Base-by-base conservation (phyloP, 2,329 filamentous ascomycete genomes). In the Chaetothyriales sp. region DNA sequence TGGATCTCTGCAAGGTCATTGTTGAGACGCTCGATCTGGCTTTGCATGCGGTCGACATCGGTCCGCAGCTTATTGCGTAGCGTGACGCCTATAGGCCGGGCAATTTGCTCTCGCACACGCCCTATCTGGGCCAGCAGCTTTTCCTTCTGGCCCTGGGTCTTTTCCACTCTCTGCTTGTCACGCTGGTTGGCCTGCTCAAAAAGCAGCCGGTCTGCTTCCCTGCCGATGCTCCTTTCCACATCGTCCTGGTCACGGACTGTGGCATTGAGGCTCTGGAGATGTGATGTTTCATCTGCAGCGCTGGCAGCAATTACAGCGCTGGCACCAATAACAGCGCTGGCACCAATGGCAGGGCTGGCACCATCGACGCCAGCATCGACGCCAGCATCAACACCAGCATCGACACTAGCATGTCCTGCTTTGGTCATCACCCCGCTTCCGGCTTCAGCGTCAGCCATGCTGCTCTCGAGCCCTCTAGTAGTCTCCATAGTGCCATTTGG, bases 241-340 rank as follows among this genome's bases (percentile, higher is more conserved):
- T 95, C 89, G 70, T 89, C 83, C 66, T 97, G 90, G 62, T 95
- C 82, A 52, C 87, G 81, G 19, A 92, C 80, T 53, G 82, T 76
- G 49, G 81, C 77, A 4, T 83, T 81, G 43, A 89, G 70, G 44
- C 77, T 77, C 52, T 75, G 73, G 25, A 89, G 70, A 18, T 77
- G 76, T 49, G 74, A 73, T 44, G 77, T 76, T 62, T 86, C 82
- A 56, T 80, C 78, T 53, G 76, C 56, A 15, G 52, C 55, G 18
- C 49, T 50, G 19, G 48, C 4, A 45, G 18, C 20, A 28, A n/a
- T n/a, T n/a, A n/a, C n/a, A n/a, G n/a, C n/a, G n/a, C n/a, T n/a
- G n/a, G n/a, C n/a, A n/a, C n/a, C n/a, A n/a, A n/a, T n/a, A n/a
- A n/a, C n/a, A n/a, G n/a, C n/a, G n/a, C n/a, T n/a, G n/a, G n/a